Evolutionary conservation across 768 basidiomycete species (phyloP), one percentile per base, ranked within the genome.

Genomic region (Phylloporus sp.): DNA sequence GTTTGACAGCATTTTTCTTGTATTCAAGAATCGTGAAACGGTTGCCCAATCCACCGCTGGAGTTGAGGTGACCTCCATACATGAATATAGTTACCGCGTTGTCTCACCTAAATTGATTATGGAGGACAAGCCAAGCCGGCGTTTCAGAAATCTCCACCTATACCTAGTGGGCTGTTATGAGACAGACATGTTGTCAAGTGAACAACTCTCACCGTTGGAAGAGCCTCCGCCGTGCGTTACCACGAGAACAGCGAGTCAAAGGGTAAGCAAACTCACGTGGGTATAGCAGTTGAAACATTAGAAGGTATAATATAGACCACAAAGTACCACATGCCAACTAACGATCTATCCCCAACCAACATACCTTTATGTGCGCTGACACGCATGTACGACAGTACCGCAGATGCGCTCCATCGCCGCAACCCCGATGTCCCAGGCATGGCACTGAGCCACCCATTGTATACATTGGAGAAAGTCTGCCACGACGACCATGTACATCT

Each of bases 111-210:
- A n/a, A n/a, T n/a, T n/a, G n/a, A n/a, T n/a, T n/a, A n/a, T n/a
- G n/a, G n/a, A n/a, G 77, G 73, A 47, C 78, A 78, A 4, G 69
- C 66, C 20, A 78, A 78, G 18, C 41, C 55, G 0, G 75, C 76
- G 53, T 70, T 76, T 61, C 78, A 78, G 32, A 59, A 56, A 6
- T 44, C 65, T 23, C 70, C 70, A 24, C 66, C 63, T 7, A 48
- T 49, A 7, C 70, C 72, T 74, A 36, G 13, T 2, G 16, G 12
- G 22, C 24, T 13, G 4, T 15, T 3, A 31, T 16, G 5, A 45
- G 28, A 29, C 27, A 8, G 8, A 9, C 20, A 22, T 8, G 7
- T 11, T 20, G 5, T 4, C 43, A 13, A 20, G 28, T 22, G 12
- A 31, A 43, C n/a, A 10, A 6, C 41, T 26, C 45, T 29, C 34